A percentile compares a stretch with the other conserved stretches of the same genome.
These are phyloP conservation scores for Bruguiera hainesii DNA, from an alignment of 441 rosid species.

Conservation along the genomic window DNA sequence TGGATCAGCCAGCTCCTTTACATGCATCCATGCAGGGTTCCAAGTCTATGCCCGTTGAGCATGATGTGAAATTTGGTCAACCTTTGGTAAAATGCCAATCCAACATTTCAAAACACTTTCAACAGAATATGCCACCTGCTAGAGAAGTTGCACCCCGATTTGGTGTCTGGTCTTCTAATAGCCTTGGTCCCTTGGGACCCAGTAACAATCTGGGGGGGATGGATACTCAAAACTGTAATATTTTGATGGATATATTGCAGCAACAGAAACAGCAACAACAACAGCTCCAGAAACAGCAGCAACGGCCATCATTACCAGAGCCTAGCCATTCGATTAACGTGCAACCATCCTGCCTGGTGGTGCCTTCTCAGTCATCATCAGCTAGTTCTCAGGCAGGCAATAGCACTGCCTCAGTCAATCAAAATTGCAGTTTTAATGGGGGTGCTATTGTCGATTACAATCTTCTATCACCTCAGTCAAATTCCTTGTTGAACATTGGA, in stretches of 20 bases:
- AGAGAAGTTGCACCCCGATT: constrained; percentile 35
- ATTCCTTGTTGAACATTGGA: constrained; percentile 31
- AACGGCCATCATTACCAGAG: constrained; percentile 30
- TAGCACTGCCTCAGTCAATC: constrained; percentile 44
- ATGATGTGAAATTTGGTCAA: constrained; percentile 37
- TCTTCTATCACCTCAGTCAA: constrained; percentile 40
- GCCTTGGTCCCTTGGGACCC: constrained; percentile 28
- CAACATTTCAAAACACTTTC: constrained; percentile 33
- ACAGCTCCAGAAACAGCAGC: constrained; percentile 24
- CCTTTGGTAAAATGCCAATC: constrained; percentile 41
- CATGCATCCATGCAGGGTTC: constrained; percentile 49
- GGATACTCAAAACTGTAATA: constrained; percentile 33
- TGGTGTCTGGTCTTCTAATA: constrained; percentile 49
- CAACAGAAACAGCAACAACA: constrained; percentile 30
- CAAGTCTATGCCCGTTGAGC: constrained; percentile 43
- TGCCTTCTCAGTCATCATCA: constrained; percentile 50
- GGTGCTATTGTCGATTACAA: constrained; percentile 35
- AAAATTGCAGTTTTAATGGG: constrained; percentile 25
- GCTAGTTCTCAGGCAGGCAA: constrained; percentile 36
- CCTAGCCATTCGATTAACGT: constrained; percentile 43
- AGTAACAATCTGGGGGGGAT: constrained; percentile 31
- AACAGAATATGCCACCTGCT: constrained; percentile 31
- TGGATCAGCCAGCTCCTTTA: constrained; percentile 44
- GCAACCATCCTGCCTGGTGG: constrained; percentile 62
- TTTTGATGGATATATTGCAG: constrained; percentile 43